Evolutionary conservation across 495 filamentous ascomycete species (phyloP).

Genomic region (Friedmanniomyces simplex): DNA sequence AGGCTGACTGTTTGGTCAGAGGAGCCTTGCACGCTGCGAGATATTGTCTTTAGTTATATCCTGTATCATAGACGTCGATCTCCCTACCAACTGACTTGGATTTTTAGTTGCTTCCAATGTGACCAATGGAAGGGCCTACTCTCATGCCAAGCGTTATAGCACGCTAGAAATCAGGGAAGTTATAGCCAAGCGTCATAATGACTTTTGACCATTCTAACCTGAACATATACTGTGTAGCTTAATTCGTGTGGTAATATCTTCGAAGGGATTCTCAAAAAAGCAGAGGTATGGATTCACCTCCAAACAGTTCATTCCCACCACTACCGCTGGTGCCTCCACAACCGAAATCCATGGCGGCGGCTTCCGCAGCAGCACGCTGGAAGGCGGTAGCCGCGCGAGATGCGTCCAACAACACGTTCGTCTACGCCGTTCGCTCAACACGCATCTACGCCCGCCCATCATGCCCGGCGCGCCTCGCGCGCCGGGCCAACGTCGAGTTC

Average conservation of each 20-base stretch:
- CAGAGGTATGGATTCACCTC: neutral
- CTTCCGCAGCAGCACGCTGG: conserved; percentile 36
- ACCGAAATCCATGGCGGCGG: neutral
- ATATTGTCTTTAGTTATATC: too few species aligned
- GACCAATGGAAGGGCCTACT: neutral
- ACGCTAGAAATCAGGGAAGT: neutral
- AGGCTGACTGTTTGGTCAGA: too few species aligned
- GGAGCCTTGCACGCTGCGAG: too few species aligned
- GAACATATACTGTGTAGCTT: neutral
- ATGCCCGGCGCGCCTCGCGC: conserved; percentile 49
- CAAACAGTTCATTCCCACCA: neutral
- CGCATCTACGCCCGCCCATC: conserved; percentile 54
- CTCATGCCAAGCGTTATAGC: neutral
- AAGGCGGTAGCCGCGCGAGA: conserved; percentile 46
- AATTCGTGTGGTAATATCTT: too few species aligned
- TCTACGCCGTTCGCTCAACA: conserved; percentile 53
- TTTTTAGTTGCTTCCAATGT: neutral
- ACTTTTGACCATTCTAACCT: neutral
- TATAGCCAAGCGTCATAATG: neutral
- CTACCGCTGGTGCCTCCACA: neutral
- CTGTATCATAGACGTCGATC: too few species aligned
- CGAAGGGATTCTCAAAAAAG: too few species aligned
- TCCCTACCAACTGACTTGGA: too few species aligned
- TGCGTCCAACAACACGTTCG: conserved; percentile 41
- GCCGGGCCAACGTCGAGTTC: conserved; percentile 52